Evolutionary conservation across 225 moss, liverwort and hornwort genomes (phyloP).

Genomic region (Sphagnum tenellum): DNA sequence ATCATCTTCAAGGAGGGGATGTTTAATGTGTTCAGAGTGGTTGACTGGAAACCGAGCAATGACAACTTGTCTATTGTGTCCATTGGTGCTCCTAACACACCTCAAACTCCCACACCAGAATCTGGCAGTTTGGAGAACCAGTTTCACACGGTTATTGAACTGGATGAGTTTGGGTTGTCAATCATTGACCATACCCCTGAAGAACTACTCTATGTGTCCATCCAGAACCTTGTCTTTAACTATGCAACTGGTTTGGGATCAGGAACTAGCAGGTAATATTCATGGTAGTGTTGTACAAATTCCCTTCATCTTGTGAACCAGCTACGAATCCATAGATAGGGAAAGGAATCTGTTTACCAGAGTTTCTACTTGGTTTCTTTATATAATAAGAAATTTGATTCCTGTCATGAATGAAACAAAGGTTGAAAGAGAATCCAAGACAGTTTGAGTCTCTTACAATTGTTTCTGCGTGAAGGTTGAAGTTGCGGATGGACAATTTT

Average conservation of each 20-base stretch:
- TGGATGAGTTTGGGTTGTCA: conserved; percentile 86
- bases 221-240: conserved; percentile 73
- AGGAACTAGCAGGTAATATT: conserved; percentile 66
- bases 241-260: conserved; percentile 92
- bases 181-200: conserved; percentile 95
- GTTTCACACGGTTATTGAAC: conserved; percentile 77
- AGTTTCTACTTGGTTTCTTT: neutral
- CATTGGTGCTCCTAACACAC: conserved; percentile 23
- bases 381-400: too few species aligned
- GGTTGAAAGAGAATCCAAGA: too few species aligned
- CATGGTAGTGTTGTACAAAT: neutral
- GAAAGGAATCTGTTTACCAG: too few species aligned
- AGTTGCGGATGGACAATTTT: conserved; percentile 75
- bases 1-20: conserved; percentile 65
- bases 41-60: conserved; percentile 66
- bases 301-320: too few species aligned
- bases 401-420: neutral
- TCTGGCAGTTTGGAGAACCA: conserved; percentile 58
- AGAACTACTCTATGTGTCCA: conserved; percentile 87
- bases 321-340: too few species aligned
- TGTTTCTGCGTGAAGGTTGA: conserved; percentile 43
- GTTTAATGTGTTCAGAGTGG: conserved; percentile 63
- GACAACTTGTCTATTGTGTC: conserved; percentile 37
- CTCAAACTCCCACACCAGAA: conserved; percentile 29
- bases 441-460: too few species aligned